A percentile compares a stretch with the other conserved stretches of the same genome.
Conservation (phyloP, 139 green algal genomes). For the Auxenochlorella protothecoides region DNA sequence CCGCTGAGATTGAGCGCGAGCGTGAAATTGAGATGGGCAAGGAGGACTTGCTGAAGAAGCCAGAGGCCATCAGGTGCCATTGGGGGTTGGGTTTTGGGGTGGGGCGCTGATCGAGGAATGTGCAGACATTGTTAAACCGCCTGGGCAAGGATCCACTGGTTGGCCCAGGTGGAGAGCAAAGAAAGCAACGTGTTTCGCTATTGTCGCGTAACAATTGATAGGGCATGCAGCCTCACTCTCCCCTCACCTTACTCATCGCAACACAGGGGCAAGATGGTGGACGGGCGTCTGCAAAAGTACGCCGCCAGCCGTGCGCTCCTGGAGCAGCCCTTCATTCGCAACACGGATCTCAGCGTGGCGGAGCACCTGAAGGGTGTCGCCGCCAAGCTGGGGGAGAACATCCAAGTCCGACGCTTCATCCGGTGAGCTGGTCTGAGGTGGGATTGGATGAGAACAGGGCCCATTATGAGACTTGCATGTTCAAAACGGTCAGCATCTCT, state of each 20-base stretch:
- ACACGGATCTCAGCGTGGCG: too few relatives aligned
- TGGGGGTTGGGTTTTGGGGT: not conserved
- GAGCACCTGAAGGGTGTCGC: constrained; percentile 70
- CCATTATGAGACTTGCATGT: too few relatives aligned
- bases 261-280: constrained; percentile 77
- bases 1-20: constrained; percentile 56
- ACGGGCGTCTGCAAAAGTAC: constrained; percentile 86
- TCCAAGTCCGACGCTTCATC: constrained; percentile 75
- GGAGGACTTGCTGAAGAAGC: constrained; percentile 90
- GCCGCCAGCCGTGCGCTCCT: constrained; percentile 70
- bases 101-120: not conserved
- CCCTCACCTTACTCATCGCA: too few relatives aligned
- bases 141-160: too few relatives aligned
- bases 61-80: constrained; percentile 74
- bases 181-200: constrained; percentile 56
- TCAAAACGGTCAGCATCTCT: too few relatives aligned
- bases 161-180: constrained; percentile 62
- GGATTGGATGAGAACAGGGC: too few relatives aligned
- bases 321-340: constrained; percentile 73
- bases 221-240: too few relatives aligned
- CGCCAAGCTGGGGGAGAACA: constrained; percentile 84
- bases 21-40: constrained; percentile 84
- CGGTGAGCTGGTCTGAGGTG: constrained; percentile 24
- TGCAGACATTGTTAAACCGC: too few relatives aligned
- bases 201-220: too few relatives aligned